Conservation (phyloP, 768 basidiomycete genomes). For the Gloeopeniophorella convolvens region DNA sequence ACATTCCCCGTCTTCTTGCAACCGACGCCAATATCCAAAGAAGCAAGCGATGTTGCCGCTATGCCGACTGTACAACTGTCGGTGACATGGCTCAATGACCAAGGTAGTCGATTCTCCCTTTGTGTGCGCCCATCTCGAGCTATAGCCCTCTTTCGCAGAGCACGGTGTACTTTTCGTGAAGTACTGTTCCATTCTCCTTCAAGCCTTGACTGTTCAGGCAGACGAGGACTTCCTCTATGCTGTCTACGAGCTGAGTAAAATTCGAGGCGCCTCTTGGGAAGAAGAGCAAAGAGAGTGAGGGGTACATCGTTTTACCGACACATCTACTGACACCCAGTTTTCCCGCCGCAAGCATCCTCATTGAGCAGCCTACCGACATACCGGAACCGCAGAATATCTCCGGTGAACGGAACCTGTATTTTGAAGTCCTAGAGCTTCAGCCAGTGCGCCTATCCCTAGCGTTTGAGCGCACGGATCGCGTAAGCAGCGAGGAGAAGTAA, state of each 20-base stretch:
- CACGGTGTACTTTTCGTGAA: constrained; percentile 98
- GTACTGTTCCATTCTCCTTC: constrained; percentile 89
- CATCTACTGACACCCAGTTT: background rate
- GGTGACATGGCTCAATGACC: constrained; percentile 85
- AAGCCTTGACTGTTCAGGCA: constrained; percentile 91
- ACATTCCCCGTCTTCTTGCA: constrained; percentile 92
- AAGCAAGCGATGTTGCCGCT: constrained; percentile 67
- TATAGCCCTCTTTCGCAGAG: constrained; percentile 40
- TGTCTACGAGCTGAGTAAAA: constrained; percentile 84
- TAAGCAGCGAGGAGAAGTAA: constrained; percentile 91
- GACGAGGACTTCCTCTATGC: constrained; percentile 96
- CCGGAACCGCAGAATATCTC: constrained; percentile 64
- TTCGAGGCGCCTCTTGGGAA: constrained; percentile 90
- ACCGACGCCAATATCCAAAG: constrained; percentile 80
- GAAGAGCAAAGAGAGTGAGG: constrained; percentile 68
- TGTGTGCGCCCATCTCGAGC: background rate
- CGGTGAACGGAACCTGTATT: constrained; percentile 79
- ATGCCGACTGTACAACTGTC: constrained; percentile 88
- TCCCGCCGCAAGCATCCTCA: constrained; percentile 49
- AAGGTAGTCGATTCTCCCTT: constrained; percentile 47
- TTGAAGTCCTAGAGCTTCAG: constrained; percentile 91
- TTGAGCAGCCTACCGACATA: constrained; percentile 60
- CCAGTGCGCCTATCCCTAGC: constrained; percentile 89
- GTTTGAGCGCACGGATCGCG: constrained; percentile 94
- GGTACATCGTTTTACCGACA: constrained; percentile 1